A percentile compares a stretch with the other conserved stretches of the same genome.
Evolutionary conservation across 1,139 yeast species (phyloP).

Genomic region (Tardiomyces blankii): DNA sequence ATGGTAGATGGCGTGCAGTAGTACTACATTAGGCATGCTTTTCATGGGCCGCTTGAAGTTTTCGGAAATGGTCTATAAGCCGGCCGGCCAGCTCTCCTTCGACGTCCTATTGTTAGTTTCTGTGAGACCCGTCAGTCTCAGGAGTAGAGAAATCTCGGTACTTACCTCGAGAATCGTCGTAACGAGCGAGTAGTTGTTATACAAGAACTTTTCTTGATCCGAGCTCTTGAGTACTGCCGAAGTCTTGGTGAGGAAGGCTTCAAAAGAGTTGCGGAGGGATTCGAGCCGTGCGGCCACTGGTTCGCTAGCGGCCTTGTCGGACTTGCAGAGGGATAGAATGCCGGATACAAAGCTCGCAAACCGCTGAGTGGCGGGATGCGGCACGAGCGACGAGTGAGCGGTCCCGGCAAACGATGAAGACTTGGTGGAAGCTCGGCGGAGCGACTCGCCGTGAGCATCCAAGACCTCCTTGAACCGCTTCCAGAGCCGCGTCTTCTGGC

Average conservation of each 20-base stretch:
- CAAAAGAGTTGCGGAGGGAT: conserved; percentile 67
- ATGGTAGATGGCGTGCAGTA: too few relatives aligned
- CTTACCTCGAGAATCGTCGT: too few relatives aligned
- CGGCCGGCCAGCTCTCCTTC: too few relatives aligned
- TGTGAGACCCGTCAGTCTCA: too few relatives aligned
- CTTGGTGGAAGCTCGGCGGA: conserved; percentile 34
- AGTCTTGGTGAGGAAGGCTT: conserved; percentile 57
- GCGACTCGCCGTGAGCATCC: conserved; percentile 64
- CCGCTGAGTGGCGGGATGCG: conserved; percentile 63
- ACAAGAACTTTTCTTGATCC: conserved; percentile 23
- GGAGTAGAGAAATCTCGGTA: too few relatives aligned
- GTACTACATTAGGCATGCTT: too few relatives aligned
- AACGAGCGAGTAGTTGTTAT: too few relatives aligned
- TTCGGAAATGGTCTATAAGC: too few relatives aligned
- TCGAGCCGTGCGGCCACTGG: conserved; percentile 30
- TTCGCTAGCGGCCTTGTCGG: neutral
- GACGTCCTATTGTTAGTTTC: too few relatives aligned
- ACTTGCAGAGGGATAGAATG: conserved; percentile 40
- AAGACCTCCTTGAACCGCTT: conserved; percentile 72
- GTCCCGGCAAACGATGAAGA: conserved; percentile 19
- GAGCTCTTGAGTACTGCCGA: neutral
- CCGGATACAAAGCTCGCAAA: conserved; percentile 68
- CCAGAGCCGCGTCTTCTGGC: conserved; percentile 49
- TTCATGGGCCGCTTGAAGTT: too few relatives aligned
- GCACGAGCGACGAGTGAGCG: conserved; percentile 27